Evolutionary conservation across 164 flowering plant species (phyloP).

Genomic region (Magnolia officinalis): DNA sequence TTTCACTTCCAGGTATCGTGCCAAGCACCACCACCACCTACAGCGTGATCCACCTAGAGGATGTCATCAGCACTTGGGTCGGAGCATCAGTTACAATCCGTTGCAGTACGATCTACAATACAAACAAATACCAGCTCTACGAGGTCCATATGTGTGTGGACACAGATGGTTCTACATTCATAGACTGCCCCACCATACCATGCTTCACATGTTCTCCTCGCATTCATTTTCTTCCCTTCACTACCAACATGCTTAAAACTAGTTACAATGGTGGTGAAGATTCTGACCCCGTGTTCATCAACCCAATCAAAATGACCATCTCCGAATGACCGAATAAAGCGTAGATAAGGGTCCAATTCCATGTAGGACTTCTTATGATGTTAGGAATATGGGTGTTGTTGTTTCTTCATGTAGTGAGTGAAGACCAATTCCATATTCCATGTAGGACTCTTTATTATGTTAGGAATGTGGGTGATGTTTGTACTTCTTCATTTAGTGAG

Average conservation of each 20-base stretch:
- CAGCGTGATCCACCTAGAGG: background rate
- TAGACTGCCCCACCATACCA: background rate
- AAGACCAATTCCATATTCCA: background rate
- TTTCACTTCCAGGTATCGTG: background rate
- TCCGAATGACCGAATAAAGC: background rate
- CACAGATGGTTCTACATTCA: background rate
- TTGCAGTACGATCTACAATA: background rate
- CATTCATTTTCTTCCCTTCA: background rate
- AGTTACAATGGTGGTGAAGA: too few relatives aligned
- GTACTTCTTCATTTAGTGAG: too few relatives aligned
- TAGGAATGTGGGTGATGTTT: background rate
- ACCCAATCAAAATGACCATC: background rate
- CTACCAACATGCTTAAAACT: background rate
- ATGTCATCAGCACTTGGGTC: background rate
- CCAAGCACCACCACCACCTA: background rate
- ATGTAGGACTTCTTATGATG: background rate
- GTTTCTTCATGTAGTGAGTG: background rate
- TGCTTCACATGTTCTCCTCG: background rate
- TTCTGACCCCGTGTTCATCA: background rate
- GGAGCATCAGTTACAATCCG: background rate
- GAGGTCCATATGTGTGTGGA: background rate
- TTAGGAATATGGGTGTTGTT: background rate
- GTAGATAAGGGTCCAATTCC: background rate
- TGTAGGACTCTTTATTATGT: background rate
- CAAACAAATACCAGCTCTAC: background rate